Evolutionary conservation across 441 rosid species (phyloP).

Genomic region (Adansonia rubrostipa): DNA sequence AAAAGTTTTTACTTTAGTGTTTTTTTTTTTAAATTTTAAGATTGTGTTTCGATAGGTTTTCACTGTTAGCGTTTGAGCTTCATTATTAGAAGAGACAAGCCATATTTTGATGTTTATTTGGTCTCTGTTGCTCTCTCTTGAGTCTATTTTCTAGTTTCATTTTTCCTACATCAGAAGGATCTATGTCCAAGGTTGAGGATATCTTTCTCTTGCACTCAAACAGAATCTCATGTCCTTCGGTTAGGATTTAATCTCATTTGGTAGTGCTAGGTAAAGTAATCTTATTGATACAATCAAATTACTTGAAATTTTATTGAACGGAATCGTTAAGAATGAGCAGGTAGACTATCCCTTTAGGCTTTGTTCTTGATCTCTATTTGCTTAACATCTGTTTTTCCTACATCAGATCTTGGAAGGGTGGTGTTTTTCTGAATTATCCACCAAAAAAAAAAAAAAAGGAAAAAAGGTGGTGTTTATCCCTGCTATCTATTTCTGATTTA

Average conservation of each 20-base stretch:
- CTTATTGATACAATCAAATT: neutral
- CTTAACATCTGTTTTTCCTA: neutral
- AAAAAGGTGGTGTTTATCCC: neutral
- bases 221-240: slow-evolving; percentile 1
- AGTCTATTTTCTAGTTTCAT: neutral
- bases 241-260: slow-evolving; percentile 1
- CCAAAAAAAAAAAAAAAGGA: too few relatives aligned
- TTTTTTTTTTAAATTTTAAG: neutral
- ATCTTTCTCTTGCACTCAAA: neutral
- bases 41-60: neutral
- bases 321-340: neutral
- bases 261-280: neutral
- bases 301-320: neutral
- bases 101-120: neutral
- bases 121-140: slow-evolving; percentile 9
- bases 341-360: neutral
- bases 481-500: neutral
- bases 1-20: neutral
- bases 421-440: neutral
- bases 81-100: neutral
- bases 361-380: neutral
- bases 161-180: neutral
- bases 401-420: neutral
- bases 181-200: neutral
- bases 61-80: neutral